Conservation (phyloP, 371 early-diverging fungal species). For the Rhizopus microsporus region DNA sequence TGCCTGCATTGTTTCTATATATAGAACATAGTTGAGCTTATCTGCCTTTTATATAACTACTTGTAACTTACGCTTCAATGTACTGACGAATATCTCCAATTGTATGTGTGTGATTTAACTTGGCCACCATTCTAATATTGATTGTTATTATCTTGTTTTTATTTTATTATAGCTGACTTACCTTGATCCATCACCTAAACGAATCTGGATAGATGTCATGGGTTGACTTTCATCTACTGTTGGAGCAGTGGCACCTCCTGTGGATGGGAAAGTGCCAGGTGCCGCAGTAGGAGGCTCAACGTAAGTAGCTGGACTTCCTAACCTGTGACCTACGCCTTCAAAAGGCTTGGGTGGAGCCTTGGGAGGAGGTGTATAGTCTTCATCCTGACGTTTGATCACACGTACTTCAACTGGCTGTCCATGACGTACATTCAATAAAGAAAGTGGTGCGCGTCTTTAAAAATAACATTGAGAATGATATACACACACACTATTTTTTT, state of each 20-base stretch:
- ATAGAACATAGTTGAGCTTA: not conserved
- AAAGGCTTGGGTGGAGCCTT: conserved; percentile 80
- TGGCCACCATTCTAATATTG: conserved; percentile 71
- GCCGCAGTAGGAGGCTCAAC: conserved; percentile 29
- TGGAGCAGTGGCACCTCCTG: conserved; percentile 32
- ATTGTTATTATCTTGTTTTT: not conserved
- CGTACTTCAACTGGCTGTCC: conserved; percentile 93
- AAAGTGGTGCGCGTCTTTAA: conserved; percentile 76
- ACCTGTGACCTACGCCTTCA: conserved; percentile 82
- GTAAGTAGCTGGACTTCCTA: conserved; percentile 63
- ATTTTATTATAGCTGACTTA: conserved; percentile 27
- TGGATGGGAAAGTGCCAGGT: conserved; percentile 62
- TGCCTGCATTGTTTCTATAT: conserved; percentile 41
- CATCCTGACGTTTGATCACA: conserved; percentile 79
- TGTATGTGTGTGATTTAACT: conserved; percentile 90
- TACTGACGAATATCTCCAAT: conserved; percentile 79
- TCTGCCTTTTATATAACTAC: not conserved
- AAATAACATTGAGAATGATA: not conserved
- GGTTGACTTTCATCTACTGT: conserved; percentile 77
- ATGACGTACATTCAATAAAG: conserved; percentile 84
- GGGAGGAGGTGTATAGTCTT: conserved; percentile 81
- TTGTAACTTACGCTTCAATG: conserved; percentile 61
- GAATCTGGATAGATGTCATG: conserved; percentile 85
- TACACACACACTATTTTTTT: no score
- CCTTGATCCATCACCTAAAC: conserved; percentile 88